Conservation (phyloP, 2,329 filamentous ascomycete species). For the Paecilomyces sp. region DNA sequence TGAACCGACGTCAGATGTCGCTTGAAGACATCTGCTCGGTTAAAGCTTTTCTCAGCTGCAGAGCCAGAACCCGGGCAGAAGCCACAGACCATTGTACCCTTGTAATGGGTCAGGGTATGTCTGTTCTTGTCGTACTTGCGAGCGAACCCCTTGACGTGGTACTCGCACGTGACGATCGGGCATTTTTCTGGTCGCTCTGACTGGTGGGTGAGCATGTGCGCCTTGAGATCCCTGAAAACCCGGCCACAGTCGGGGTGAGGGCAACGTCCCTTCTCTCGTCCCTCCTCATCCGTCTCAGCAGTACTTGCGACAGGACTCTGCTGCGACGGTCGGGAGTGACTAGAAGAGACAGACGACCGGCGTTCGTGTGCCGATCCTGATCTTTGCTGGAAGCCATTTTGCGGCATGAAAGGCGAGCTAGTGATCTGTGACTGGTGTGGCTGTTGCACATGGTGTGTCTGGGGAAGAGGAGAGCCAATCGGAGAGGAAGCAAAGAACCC, state of each 20-base stretch:
- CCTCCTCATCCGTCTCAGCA: slow-evolving; percentile 56
- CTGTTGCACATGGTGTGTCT: slow-evolving; percentile 19
- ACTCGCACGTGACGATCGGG: slow-evolving; percentile 85
- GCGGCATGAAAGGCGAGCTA: slow-evolving; percentile 60
- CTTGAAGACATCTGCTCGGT: slow-evolving; percentile 94
- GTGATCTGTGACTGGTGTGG: slow-evolving; percentile 17
- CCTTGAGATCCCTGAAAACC: slow-evolving; percentile 84
- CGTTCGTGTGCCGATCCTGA: slow-evolving; percentile 42
- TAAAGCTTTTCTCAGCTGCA: slow-evolving; percentile 88
- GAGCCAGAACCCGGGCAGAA: slow-evolving; percentile 89
- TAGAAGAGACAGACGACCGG: slow-evolving; percentile 63
- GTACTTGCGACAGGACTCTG: slow-evolving; percentile 54
- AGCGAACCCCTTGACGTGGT: slow-evolving; percentile 86
- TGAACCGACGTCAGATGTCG: slow-evolving; percentile 85
- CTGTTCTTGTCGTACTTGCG: slow-evolving; percentile 96
- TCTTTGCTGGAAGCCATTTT: slow-evolving; percentile 50
- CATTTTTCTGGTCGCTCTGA: slow-evolving; percentile 89
- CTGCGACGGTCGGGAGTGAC: slow-evolving; percentile 58
- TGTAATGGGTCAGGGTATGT: slow-evolving; percentile 91
- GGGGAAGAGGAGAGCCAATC: slow-evolving; percentile 26
- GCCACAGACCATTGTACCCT: slow-evolving; percentile 93
- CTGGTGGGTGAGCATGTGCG: slow-evolving; percentile 91
- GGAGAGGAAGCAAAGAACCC: slow-evolving; percentile 28
- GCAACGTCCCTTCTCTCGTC: slow-evolving; percentile 61
- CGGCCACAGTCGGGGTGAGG: slow-evolving; percentile 78